These are phyloP conservation scores for Pseudogymnoascus pannorum DNA, from an alignment of 2,329 filamentous ascomycete species.

Conservation along the genomic window DNA sequence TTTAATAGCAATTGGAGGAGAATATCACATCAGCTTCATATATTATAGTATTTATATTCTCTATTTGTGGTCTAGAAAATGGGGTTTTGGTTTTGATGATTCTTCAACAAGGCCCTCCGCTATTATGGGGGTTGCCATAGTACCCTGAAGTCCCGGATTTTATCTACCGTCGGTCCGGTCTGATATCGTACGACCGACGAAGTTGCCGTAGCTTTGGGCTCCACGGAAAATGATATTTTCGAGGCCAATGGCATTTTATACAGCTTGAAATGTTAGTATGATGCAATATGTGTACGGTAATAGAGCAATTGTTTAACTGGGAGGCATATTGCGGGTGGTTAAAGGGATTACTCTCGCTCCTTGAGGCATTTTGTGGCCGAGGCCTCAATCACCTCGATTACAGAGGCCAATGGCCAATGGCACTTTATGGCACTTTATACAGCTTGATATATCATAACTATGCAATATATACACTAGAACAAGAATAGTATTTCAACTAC, in stretches of 20 bases:
- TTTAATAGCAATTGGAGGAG: neutral
- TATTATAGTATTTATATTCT: neutral
- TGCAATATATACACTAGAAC: neutral
- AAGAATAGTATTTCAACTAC: neutral
- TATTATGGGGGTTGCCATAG: conserved; percentile 3
- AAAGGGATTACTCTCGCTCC: neutral
- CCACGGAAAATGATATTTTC: neutral
- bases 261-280: neutral
- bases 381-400: neutral
- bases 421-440: too few relatives aligned
- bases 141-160: conserved; percentile 5
- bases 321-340: neutral
- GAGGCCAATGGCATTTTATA: conserved; percentile 1
- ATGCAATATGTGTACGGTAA: neutral
- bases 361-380: neutral
- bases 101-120: neutral
- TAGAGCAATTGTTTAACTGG: neutral
- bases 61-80: neutral
- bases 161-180: conserved; percentile 6
- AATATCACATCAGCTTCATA: neutral
- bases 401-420: neutral
- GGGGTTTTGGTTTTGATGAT: neutral
- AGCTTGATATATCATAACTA: neutral
- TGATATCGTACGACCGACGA: conserved; percentile 9
- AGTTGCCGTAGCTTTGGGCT: conserved; percentile 3